A percentile compares a stretch with the other conserved stretches of the same genome.
Evolutionary conservation across 2,329 filamentous ascomycete species (phyloP).

Genomic region (Aspergillus neotritici): DNA sequence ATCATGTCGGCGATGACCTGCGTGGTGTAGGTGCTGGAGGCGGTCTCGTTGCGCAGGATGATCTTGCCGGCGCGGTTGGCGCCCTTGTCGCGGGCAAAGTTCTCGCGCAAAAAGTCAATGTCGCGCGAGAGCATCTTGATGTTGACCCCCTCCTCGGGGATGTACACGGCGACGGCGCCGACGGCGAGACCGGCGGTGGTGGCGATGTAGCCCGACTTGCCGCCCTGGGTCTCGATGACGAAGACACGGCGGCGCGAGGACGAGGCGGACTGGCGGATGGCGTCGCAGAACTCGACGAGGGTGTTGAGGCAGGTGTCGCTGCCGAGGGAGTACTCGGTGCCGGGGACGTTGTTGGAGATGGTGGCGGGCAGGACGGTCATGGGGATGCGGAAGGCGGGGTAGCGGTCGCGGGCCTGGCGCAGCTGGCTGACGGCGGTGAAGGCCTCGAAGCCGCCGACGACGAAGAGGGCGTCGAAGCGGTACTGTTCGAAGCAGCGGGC

Average conservation of each 20-base stretch:
- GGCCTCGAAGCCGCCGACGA: conserved; percentile 92
- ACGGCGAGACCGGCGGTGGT: conserved; percentile 87
- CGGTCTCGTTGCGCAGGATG: conserved; percentile 94
- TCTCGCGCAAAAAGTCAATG: conserved; percentile 79
- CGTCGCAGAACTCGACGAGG: conserved; percentile 90
- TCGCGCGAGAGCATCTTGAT: conserved; percentile 89
- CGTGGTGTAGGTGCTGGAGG: conserved; percentile 82
- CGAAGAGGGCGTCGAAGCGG: conserved; percentile 84
- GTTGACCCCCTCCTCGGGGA: conserved; percentile 90
- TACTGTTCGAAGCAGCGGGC: conserved; percentile 79
- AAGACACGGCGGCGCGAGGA: conserved; percentile 91
- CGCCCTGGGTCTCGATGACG: conserved; percentile 96
- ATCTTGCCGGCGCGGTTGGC: conserved; percentile 86
- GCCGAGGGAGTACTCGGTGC: conserved; percentile 93
- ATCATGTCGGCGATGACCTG: conserved; percentile 95
- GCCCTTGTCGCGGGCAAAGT: conserved; percentile 79
- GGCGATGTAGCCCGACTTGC: conserved; percentile 87
- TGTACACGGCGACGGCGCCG: conserved; percentile 89
- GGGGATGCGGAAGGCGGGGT: conserved; percentile 83
- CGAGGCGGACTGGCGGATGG: conserved; percentile 93
- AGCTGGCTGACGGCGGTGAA: conserved; percentile 89
- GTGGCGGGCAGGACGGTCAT: conserved; percentile 91
- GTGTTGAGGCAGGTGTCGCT: conserved; percentile 97
- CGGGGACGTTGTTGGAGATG: conserved; percentile 96
- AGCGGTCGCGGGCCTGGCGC: conserved; percentile 70